These are phyloP conservation scores for Penicillium olsonii DNA, from an alignment of 2,329 filamentous ascomycete species.

Conservation along the genomic window DNA sequence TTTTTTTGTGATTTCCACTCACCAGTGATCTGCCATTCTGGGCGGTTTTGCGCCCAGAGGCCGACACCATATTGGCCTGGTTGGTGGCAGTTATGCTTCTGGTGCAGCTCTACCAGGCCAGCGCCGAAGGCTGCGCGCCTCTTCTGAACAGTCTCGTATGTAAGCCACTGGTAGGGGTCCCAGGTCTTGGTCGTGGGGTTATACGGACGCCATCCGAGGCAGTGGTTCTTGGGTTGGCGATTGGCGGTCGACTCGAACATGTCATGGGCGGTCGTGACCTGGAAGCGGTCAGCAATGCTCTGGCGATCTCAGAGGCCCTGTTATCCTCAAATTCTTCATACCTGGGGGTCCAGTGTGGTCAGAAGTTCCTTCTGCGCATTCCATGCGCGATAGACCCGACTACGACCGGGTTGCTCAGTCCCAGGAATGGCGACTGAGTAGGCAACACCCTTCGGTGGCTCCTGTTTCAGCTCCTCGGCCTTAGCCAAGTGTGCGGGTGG, in stretches of 20 bases:
- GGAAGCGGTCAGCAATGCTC: not conserved
- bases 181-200: slow-evolving; percentile 72
- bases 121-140: slow-evolving; percentile 82
- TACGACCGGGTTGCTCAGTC: slow-evolving; percentile 71
- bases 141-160: slow-evolving; percentile 75
- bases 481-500: slow-evolving; percentile 37
- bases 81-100: slow-evolving; percentile 66
- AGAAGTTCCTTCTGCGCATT: slow-evolving; percentile 72
- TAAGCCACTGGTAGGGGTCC: slow-evolving; percentile 79
- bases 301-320: not conserved
- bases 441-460: slow-evolving; percentile 72
- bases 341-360: slow-evolving; percentile 68
- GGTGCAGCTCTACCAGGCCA: slow-evolving; percentile 80
- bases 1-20: slow-evolving; percentile 24
- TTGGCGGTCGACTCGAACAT: slow-evolving; percentile 71
- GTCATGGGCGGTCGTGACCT: slow-evolving; percentile 72
- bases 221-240: slow-evolving; percentile 66
- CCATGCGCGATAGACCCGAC: slow-evolving; percentile 80
- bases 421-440: slow-evolving; percentile 78
- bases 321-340: slow-evolving; percentile 35
- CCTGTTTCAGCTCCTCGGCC: slow-evolving; percentile 55
- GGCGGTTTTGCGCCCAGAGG: slow-evolving; percentile 82
- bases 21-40: slow-evolving; percentile 86
- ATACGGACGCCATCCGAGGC: slow-evolving; percentile 79
- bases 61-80: slow-evolving; percentile 70